Evolutionary conservation across 768 basidiomycete species (phyloP), one percentile per base, ranked within the genome.

Genomic region (Suillus ampliporus): DNA sequence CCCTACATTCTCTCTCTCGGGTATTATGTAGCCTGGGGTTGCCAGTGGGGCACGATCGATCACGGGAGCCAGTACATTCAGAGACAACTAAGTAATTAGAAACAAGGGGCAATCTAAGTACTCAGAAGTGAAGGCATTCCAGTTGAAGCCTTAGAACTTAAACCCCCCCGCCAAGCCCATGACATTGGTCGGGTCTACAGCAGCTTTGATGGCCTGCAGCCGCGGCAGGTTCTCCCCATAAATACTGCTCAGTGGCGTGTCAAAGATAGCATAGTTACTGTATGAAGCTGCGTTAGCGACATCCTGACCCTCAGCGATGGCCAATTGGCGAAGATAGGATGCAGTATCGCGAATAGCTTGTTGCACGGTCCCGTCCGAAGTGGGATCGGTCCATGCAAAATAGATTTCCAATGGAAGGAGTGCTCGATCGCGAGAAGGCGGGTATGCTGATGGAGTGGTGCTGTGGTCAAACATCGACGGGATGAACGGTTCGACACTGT

Each of bases 121-220:
- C 13, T 13, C 14, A 23, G n/a, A n/a, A n/a, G n/a, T 23, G 23
- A 13, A 14, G 46, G 23, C 46, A 4, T 47, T 23, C 23, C 23
- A 26, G 46, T 23, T 38, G 23, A 47, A 47, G 23, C 23, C 31
- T 75, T 63, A 80, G 58, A 83, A 66, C 71, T 86, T 89, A 71
- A 81, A 88, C 8, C 87, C 86, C 0, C 89, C 88, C n/a, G 87
- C 78, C 11, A 87, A 79, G 9, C 80, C 82, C 88, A 89, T 89
- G 8, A 89, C 78, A 66, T 85, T 79, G 5, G 74, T 53, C 0
- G 87, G 88, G 69, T 89, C 89, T 40, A 84, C 78, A 11, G 57
- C 60, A 56, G 61, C 70, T 67, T 84, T 85, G n/a, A 88, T 69
- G 14, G 63, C 67, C 53, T 72, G 67, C 57, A 89, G 69, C 52